These are phyloP conservation scores for Eutrema japonicum DNA, from an alignment of 345 rosid species.

Conservation along the genomic window DNA sequence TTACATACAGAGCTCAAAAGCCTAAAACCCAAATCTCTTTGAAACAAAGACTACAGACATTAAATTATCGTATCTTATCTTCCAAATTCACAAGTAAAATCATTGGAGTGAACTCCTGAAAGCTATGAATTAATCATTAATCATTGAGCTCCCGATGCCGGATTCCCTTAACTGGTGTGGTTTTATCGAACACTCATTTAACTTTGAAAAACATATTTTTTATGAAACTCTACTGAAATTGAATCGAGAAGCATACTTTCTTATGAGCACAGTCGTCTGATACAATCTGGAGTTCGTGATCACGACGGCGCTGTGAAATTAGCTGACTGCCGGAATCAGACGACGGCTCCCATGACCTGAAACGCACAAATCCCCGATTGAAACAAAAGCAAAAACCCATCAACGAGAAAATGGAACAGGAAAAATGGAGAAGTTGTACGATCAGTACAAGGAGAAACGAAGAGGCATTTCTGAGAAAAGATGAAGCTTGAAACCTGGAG, in stretches of 20 bases:
- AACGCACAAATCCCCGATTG: conserved; percentile 12
- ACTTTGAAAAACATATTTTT: neutral
- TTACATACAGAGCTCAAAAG: neutral
- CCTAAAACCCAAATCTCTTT: conserved; percentile 14
- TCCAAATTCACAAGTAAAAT: neutral
- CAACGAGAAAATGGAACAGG: conserved; percentile 8
- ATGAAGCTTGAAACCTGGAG: conserved; percentile 52
- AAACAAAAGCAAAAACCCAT: conserved; percentile 18
- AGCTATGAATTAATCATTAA: neutral
- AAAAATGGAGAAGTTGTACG: neutral
- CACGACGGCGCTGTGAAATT: conserved; percentile 55
- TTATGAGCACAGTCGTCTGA: conserved; percentile 58
- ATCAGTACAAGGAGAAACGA: conserved; percentile 4
- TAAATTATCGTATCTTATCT: neutral
- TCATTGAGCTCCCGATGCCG: neutral
- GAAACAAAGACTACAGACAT: neutral
- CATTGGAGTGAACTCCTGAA: neutral
- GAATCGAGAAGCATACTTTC: conserved; percentile 51
- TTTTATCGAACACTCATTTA: neutral
- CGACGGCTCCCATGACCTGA: conserved; percentile 60
- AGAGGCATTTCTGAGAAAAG: neutral
- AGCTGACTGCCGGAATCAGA: conserved; percentile 60
- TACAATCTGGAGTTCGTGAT: conserved; percentile 64
- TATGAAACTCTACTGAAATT: neutral
- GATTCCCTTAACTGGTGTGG: neutral